phyloP scores from a whole-genome alignment of 192 early-diverging fungal species.

The Backusella liffmaniae region DNA sequence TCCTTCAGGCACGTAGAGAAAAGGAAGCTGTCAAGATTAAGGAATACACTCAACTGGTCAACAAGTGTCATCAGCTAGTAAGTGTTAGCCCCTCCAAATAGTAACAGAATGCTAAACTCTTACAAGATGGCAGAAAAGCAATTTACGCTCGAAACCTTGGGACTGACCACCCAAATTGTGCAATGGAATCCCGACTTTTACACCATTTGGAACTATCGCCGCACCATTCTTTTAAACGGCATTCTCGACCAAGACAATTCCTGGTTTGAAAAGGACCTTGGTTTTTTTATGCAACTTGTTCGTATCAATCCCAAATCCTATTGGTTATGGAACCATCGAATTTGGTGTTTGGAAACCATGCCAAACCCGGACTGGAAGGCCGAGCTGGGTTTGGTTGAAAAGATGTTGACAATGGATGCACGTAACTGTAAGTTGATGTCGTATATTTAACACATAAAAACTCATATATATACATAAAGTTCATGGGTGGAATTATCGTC shows the following conservation, averaged over 20 bases:
- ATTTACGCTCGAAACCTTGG: constrained; percentile 54
- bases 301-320: constrained; percentile 90
- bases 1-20: constrained; percentile 32
- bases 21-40: constrained; percentile 43
- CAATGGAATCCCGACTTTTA: constrained; percentile 89
- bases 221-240: constrained; percentile 62
- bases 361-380: constrained; percentile 73
- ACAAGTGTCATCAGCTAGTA: constrained; percentile 32
- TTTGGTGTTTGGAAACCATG: constrained; percentile 83
- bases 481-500: constrained; percentile 98
- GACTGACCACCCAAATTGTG: constrained; percentile 68
- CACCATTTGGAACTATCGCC: constrained; percentile 92
- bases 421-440: constrained; percentile 77
- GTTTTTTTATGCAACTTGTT: constrained; percentile 71
- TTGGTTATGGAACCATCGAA: constrained; percentile 96
- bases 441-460: no score
- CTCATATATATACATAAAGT: constrained; percentile 31
- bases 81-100: not conserved
- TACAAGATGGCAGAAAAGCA: constrained; percentile 31
- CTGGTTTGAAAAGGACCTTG: constrained; percentile 65
- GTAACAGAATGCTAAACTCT: no score
- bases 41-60: constrained; percentile 40
- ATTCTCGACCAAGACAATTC: constrained; percentile 19
- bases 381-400: constrained; percentile 75
- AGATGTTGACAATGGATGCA: constrained; percentile 84